phyloP scores from a whole-genome alignment of 139 green algal genomes.

The Diplosphaera chodatii region DNA sequence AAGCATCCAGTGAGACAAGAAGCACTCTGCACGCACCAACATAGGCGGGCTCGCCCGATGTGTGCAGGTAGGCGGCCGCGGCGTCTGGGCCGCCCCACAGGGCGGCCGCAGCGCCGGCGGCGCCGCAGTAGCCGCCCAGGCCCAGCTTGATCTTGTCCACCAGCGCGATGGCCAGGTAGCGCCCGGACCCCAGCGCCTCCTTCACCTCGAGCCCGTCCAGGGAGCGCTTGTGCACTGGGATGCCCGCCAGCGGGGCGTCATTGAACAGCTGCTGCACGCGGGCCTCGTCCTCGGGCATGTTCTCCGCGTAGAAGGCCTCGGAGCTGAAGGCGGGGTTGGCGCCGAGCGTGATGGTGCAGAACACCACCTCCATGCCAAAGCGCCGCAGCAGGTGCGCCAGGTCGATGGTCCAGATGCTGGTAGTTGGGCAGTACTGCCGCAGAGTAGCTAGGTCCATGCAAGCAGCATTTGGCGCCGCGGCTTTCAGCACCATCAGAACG shows the following conservation, averaged over 20 bases:
- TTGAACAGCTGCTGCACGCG: conserved; percentile 74
- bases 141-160: conserved; percentile 75
- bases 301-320: conserved; percentile 82
- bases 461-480: conserved; percentile 17
- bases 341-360: conserved; percentile 72
- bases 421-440: conserved; percentile 50
- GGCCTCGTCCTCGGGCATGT: conserved; percentile 63
- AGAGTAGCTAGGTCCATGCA: conserved; percentile 42
- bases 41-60: neutral
- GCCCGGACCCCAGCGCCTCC: conserved; percentile 26
- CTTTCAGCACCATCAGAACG: conserved; percentile 76
- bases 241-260: conserved; percentile 35
- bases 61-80: neutral
- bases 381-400: conserved; percentile 75
- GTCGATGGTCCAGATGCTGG: conserved; percentile 90
- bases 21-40: too few species aligned
- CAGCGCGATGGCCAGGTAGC: conserved; percentile 64
- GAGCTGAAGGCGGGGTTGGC: conserved; percentile 72
- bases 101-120: neutral
- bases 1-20: too few species aligned
- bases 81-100: conserved; percentile 6
- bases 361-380: conserved; percentile 56
- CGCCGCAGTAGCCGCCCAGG: neutral
- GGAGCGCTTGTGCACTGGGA: conserved; percentile 42
- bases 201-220: conserved; percentile 35